These are phyloP conservation scores for Dictyostelium brefeldianum DNA, from an alignment of 78 protist species.

Conservation along the genomic window DNA sequence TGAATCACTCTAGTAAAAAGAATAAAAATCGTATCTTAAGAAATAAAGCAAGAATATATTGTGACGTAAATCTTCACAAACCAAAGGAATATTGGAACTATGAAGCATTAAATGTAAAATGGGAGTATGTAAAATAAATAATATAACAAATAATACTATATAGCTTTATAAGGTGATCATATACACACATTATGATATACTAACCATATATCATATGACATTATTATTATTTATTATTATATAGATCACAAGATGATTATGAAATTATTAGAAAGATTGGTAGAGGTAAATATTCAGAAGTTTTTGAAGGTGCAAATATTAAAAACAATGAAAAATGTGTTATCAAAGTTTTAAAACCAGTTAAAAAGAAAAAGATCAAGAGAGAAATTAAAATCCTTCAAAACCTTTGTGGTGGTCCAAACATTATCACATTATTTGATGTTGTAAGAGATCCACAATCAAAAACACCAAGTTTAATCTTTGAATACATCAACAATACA, in stretches of 20 bases:
- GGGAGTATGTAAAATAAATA: slow-evolving; percentile 63
- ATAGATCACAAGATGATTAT: slow-evolving; percentile 93
- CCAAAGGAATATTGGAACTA: slow-evolving; percentile 85
- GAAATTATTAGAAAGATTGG: slow-evolving; percentile 98
- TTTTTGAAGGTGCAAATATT: slow-evolving; percentile 97
- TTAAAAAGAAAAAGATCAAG: slow-evolving; percentile 96
- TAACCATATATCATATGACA: neutral
- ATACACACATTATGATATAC: too few relatives aligned
- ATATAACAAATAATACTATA: neutral
- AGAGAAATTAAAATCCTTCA: slow-evolving; percentile 99
- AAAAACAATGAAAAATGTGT: slow-evolving; percentile 82
- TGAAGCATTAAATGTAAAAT: slow-evolving; percentile 73
- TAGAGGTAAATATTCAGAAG: slow-evolving; percentile 99
- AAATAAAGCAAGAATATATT: slow-evolving; percentile 81
- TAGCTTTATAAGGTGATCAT: too few relatives aligned
- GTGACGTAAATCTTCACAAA: slow-evolving; percentile 76
- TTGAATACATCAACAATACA: slow-evolving; percentile 97
- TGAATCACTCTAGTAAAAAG: slow-evolving; percentile 64
- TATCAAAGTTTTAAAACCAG: slow-evolving; percentile 94
- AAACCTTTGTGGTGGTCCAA: slow-evolving; percentile 98
- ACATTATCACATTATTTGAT: slow-evolving; percentile 97
- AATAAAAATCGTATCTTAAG: slow-evolving; percentile 77
- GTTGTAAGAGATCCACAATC: slow-evolving; percentile 98
- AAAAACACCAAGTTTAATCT: slow-evolving; percentile 95
- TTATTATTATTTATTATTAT: neutral